A percentile compares a stretch with the other conserved stretches of the same genome.
Conservation (phyloP, 305 asterid species). For the Andrographis paniculata region DNA sequence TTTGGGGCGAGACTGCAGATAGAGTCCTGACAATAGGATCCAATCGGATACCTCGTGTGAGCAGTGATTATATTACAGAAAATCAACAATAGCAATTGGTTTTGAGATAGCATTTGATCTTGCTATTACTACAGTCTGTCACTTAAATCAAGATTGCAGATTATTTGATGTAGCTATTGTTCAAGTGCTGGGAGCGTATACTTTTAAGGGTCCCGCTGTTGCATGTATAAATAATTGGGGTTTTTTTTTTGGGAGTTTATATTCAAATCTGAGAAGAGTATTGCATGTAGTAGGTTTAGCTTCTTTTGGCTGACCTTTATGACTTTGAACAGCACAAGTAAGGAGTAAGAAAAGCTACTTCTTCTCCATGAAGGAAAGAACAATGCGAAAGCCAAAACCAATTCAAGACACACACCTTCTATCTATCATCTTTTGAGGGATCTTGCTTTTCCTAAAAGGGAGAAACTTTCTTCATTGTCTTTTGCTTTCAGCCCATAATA, state of each 20-base stretch:
- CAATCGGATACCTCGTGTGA: conserved; percentile 19
- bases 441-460: conserved; percentile 22
- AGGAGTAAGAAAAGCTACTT: conserved; percentile 21
- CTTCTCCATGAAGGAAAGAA: conserved; percentile 37
- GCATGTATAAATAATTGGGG: background rate
- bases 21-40: conserved; percentile 32
- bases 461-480: conserved; percentile 15
- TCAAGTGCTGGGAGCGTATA: too few relatives aligned
- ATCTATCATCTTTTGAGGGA: conserved; percentile 13
- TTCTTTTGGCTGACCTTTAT: conserved; percentile 15
- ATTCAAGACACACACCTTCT: conserved; percentile 17
- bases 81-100: too few relatives aligned
- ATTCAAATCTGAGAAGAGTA: background rate
- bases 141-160: too few relatives aligned
- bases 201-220: background rate
- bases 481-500: conserved; percentile 10
- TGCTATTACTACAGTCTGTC: background rate
- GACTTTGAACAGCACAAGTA: conserved; percentile 15
- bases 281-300: conserved; percentile 13
- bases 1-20: conserved; percentile 31
- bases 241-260: too few relatives aligned
- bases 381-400: conserved; percentile 18
- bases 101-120: too few relatives aligned
- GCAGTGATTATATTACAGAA: conserved; percentile 21
- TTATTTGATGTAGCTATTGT: too few relatives aligned